These are phyloP conservation scores for Phytophthora podocarpi DNA, from an alignment of 352 stramenopile species.

Conservation along the genomic window DNA sequence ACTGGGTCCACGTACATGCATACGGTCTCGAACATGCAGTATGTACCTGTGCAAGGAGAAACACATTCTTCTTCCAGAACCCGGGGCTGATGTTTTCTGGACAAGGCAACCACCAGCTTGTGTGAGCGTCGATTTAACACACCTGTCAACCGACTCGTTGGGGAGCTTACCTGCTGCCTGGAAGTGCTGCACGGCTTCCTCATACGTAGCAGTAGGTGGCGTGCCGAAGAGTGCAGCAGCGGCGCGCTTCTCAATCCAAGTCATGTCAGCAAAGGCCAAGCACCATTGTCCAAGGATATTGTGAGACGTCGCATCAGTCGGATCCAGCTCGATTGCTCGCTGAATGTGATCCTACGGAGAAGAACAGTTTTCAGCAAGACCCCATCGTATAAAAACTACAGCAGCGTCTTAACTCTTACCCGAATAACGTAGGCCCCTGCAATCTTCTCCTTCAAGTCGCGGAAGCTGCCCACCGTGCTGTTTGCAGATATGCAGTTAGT, in stretches of 20 bases:
- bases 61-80: conserved; percentile 83
- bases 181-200: conserved; percentile 64
- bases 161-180: conserved; percentile 45
- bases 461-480: conserved; percentile 64
- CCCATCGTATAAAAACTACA: background rate
- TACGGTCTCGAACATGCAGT: background rate
- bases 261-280: conserved; percentile 79
- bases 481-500: background rate
- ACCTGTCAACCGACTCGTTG: background rate
- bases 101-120: conserved; percentile 3
- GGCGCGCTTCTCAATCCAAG: conserved; percentile 76
- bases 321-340: conserved; percentile 76
- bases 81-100: conserved; percentile 66
- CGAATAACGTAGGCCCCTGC: conserved; percentile 70
- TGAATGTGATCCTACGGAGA: conserved; percentile 56
- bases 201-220: conserved; percentile 62
- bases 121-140: background rate
- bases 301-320: conserved; percentile 59
- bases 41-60: conserved; percentile 65
- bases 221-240: conserved; percentile 71
- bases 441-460: conserved; percentile 74
- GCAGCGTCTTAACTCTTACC: conserved; percentile 16
- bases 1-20: background rate
- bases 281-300: conserved; percentile 82
- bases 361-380: background rate